Evolutionary conservation across 441 rosid species (phyloP).

Genomic region (Geranium incanum): DNA sequence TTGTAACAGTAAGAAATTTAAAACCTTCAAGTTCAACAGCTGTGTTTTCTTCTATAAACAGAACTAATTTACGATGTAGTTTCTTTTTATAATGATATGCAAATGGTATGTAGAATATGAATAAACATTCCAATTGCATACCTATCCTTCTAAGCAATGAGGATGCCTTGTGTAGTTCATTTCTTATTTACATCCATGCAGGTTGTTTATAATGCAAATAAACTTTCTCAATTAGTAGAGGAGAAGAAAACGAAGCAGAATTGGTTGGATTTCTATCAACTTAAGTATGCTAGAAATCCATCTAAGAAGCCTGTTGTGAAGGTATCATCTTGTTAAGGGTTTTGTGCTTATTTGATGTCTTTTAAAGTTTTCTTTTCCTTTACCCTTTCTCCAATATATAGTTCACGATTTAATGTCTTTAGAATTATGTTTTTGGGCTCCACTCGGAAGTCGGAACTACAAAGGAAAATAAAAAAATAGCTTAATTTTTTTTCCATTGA

Average conservation of each 20-base stretch:
- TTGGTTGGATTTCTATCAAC: slow-evolving; percentile 81
- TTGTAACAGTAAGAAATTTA: background rate
- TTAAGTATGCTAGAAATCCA: slow-evolving; percentile 50
- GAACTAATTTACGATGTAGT: background rate
- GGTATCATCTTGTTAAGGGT: slow-evolving; percentile 32
- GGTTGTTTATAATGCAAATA: slow-evolving; percentile 80
- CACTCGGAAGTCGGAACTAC: background rate
- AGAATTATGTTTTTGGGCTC: slow-evolving; percentile 15
- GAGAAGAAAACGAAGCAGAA: slow-evolving; percentile 62
- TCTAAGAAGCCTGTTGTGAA: slow-evolving; percentile 47
- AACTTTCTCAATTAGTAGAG: slow-evolving; percentile 67
- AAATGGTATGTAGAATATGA: background rate
- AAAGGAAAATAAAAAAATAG: background rate
- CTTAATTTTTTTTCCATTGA: background rate
- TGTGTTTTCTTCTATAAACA: background rate
- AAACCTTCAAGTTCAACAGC: background rate
- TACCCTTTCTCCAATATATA: too few species aligned
- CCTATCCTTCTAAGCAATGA: background rate
- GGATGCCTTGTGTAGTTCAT: background rate
- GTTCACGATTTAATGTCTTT: slow-evolving; percentile 11
- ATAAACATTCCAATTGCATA: background rate
- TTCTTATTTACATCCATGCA: slow-evolving; percentile 20
- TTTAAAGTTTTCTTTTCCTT: background rate
- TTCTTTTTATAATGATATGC: background rate
- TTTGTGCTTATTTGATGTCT: slow-evolving; percentile 8